Evolutionary conservation across 352 stramenopile genomes (phyloP).

Genomic region (Heterotrichella gracilis): DNA sequence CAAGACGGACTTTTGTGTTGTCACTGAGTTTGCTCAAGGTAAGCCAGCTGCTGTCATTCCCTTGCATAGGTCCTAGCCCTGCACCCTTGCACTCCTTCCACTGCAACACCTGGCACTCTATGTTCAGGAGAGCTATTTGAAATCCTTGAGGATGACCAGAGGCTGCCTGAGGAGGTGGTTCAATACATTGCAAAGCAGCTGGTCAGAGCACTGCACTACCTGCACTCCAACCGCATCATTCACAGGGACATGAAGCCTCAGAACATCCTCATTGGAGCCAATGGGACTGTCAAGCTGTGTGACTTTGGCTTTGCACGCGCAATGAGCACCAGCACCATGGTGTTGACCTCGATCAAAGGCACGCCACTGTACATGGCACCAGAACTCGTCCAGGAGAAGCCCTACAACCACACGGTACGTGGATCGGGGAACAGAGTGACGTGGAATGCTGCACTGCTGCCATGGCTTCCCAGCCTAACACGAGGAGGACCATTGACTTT

Average conservation of each 20-base stretch:
- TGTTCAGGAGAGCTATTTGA: constrained; percentile 61
- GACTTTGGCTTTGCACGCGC: constrained; percentile 68
- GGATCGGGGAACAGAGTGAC: no score
- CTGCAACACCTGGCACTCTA: no score
- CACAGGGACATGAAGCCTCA: constrained; percentile 38
- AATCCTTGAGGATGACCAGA: constrained; percentile 52
- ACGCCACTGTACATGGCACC: constrained; percentile 70
- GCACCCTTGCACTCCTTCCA: no score
- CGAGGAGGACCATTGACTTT: no score
- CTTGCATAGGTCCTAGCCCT: no score
- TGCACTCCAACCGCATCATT: constrained; percentile 65
- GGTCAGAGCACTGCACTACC: constrained; percentile 50
- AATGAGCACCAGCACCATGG: constrained; percentile 42
- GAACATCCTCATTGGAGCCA: constrained; percentile 55
- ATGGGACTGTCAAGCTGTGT: constrained; percentile 51
- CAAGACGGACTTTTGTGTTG: constrained; percentile 55
- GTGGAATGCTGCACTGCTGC: no score
- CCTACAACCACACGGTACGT: constrained; percentile 71
- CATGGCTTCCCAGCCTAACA: no score
- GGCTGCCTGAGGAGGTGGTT: constrained; percentile 46
- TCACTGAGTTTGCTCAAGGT: constrained; percentile 61
- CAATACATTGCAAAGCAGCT: constrained; percentile 48
- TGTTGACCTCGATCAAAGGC: constrained; percentile 60
- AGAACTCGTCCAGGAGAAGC: constrained; percentile 54
- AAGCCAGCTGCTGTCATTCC: no score